phyloP scores from a whole-genome alignment of 129 eudicot genomes.

The Flaveria robusta region DNA sequence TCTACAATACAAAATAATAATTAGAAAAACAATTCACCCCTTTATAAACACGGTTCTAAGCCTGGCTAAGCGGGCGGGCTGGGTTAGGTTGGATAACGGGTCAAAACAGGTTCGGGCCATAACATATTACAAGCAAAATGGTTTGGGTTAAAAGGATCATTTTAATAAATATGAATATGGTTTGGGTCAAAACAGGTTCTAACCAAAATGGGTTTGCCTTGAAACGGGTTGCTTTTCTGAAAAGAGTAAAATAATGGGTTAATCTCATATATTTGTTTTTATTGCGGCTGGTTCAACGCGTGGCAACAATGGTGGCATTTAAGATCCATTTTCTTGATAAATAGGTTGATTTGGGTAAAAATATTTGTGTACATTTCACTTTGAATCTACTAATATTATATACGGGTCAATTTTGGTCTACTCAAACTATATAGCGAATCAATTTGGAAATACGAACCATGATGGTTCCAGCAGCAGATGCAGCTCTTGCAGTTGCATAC shows the following conservation, averaged over 20 bases:
- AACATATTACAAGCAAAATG: not conserved
- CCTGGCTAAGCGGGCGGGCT: not conserved
- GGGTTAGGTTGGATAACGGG: not conserved
- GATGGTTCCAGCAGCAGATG: conserved; percentile 86
- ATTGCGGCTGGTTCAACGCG: not conserved
- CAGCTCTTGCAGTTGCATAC: conserved; percentile 98
- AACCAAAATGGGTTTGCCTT: not conserved
- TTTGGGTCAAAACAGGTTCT: not conserved
- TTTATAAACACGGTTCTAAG: not conserved
- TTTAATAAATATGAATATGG: not conserved
- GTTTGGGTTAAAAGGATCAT: not conserved
- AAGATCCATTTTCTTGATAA: not conserved
- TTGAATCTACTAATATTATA: not conserved
- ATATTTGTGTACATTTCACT: not conserved
- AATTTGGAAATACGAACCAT: conserved; percentile 86
- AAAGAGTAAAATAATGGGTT: not conserved
- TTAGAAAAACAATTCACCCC: not conserved
- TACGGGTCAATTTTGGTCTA: too few species aligned
- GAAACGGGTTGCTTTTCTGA: not conserved
- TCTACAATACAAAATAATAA: conserved; percentile 41
- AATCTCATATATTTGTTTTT: not conserved
- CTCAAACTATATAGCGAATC: too few species aligned
- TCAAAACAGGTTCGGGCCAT: not conserved
- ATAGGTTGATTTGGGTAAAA: not conserved
- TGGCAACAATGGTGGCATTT: not conserved